Base-by-base conservation (phyloP, 2,329 filamentous ascomycete genomes). In the Venturia aucupariae region DNA sequence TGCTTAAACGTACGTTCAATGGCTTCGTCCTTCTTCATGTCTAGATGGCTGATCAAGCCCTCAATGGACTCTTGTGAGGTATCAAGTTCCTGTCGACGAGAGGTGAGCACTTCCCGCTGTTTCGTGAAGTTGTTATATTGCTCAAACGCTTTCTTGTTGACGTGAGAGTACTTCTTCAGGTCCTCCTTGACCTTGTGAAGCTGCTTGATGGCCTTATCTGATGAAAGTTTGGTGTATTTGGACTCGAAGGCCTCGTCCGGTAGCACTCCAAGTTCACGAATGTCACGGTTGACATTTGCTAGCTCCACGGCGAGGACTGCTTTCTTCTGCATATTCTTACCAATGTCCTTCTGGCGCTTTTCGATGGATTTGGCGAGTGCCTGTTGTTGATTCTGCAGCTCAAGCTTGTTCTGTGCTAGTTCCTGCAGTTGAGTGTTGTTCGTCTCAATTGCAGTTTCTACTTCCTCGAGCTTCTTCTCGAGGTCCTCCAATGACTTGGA, bases 91-190 rank as follows among this genome's bases (percentile, higher is more conserved):
- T 88, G 85, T 61, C 93, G 86, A 69, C 94, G 89, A 72, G 90
- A 89, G 61, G 90, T 89, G 22, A 99, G 82, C 27, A 89, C 88
- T 67, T 96, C 92, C 65, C 95, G 89, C 76, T 97, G 91, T 61
- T 87, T 89, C 8, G 93, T 97, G 75, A 97, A 99, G 78, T 88
- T 96, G 78, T 93, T 95, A 80, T 97, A 99, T 75, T 99, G 94
- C 77, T 99, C 95, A 73, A 97, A 96, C 0, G 94, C 94, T 78
- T 99, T 97, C 79, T 97, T 99, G 84, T 99, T 99, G 78, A 99
- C 92, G 71, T 97, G 91, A 64, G 92, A 91, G 78, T 94, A 97
- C 74, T 97, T 96, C 79, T 97, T 97, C 64, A 97, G 81, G 0
- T 90, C 87, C 70, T 96, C 90, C 68, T 96, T 95, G 71, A 93